Conservation (phyloP, 345 rosid genomes). For the Eucalyptus polyanthemos region DNA sequence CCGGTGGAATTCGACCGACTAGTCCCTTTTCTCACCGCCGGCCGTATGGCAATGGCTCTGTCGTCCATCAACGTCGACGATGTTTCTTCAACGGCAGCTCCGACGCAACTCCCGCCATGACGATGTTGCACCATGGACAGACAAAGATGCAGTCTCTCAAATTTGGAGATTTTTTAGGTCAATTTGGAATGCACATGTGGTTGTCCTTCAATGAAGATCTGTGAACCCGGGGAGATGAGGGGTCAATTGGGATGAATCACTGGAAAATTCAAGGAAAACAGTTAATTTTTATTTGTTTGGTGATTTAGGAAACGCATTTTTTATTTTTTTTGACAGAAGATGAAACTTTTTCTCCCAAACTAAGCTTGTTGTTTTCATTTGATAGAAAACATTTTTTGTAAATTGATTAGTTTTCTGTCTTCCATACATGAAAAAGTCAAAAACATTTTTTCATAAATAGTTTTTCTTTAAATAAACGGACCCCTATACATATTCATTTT, state of each 20-base stretch:
- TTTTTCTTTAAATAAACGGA: not conserved
- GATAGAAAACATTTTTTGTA: not conserved
- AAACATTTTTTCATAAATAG: not conserved
- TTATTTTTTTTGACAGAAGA: too few relatives aligned
- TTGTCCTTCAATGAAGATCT: not conserved
- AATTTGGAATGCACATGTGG: not conserved
- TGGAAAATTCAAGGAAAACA: not conserved
- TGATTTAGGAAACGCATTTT: too few relatives aligned
- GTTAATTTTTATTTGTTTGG: too few relatives aligned
- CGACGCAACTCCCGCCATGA: not conserved
- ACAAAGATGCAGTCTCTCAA: not conserved
- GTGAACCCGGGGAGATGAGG: not conserved
- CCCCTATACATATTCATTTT: too few relatives aligned
- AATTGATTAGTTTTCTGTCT: too few relatives aligned
- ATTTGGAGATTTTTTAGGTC: not conserved
- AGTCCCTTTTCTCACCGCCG: not conserved
- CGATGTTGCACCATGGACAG: not conserved
- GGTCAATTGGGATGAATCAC: not conserved
- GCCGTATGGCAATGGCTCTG: not conserved
- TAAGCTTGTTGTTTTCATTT: not conserved
- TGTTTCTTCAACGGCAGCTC: not conserved
- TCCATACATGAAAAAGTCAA: too few relatives aligned
- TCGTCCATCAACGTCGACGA: not conserved
- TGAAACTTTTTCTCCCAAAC: rapidly evolving
- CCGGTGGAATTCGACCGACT: not conserved